phyloP scores from a whole-genome alignment of 1,139 yeast genomes.

The Kazachstania sp. region DNA sequence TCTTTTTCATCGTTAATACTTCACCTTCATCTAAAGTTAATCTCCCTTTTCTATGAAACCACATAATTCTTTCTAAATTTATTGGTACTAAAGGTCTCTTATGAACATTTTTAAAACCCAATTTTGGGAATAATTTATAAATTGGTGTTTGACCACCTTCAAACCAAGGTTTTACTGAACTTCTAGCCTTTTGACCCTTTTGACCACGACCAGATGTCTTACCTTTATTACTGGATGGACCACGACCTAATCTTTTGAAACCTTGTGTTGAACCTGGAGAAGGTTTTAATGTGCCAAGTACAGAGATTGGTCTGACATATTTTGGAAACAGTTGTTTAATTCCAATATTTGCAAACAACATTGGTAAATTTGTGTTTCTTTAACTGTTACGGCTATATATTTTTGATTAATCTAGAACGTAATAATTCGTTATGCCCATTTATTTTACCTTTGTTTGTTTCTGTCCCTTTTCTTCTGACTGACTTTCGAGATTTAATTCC shows the following conservation, averaged over 20 bases:
- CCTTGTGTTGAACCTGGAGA: slow-evolving; percentile 34
- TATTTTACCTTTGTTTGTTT: too few species aligned
- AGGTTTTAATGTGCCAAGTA: slow-evolving; percentile 32
- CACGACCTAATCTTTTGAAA: slow-evolving; percentile 83
- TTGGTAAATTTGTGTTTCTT: background rate
- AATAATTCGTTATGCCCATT: background rate
- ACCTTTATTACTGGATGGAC: slow-evolving; percentile 90
- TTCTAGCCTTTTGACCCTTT: slow-evolving; percentile 97
- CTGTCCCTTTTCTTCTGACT: too few species aligned
- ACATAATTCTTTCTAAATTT: slow-evolving; percentile 51
- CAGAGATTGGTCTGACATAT: slow-evolving; percentile 17
- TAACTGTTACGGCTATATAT: background rate
- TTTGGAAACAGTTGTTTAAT: slow-evolving; percentile 2
- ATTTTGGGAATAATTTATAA: slow-evolving; percentile 79
- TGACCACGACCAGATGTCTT: slow-evolving; percentile 97
- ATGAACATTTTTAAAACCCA: slow-evolving; percentile 67
- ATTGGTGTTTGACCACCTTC: slow-evolving; percentile 99
- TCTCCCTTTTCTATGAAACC: slow-evolving; percentile 57
- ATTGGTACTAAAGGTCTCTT: slow-evolving; percentile 44
- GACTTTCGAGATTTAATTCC: too few species aligned
- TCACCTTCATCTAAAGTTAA: slow-evolving; percentile 57
- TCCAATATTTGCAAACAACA: slow-evolving; percentile 3
- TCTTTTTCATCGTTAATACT: slow-evolving; percentile 53
- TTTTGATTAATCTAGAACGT: background rate
- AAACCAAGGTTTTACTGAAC: slow-evolving; percentile 83